Percentiles rank a stretch among this genome's conserved stretches.
Conservation (phyloP, 2,329 filamentous ascomycete genomes). For the Epicoccum nigrum region DNA sequence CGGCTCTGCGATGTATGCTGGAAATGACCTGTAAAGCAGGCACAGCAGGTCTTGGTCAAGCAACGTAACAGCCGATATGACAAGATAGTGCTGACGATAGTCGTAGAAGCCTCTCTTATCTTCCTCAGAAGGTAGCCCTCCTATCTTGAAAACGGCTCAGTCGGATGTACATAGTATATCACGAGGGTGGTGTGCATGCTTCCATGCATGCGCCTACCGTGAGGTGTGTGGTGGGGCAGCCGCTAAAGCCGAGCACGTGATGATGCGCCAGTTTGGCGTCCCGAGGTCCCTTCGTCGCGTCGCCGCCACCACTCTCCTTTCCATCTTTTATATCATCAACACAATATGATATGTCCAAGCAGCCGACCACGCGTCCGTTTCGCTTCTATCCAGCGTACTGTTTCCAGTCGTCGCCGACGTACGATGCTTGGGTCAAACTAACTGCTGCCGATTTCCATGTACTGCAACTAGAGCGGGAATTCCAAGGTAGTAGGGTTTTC, state of each 20-base stretch:
- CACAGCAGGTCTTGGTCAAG: neutral
- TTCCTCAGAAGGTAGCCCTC: constrained; percentile 21
- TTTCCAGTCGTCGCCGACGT: constrained; percentile 66
- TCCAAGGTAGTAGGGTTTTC: constrained; percentile 53
- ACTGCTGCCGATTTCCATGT: constrained; percentile 61
- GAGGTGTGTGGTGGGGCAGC: constrained; percentile 10
- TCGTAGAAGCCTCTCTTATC: constrained; percentile 34
- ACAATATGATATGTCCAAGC: constrained; percentile 42
- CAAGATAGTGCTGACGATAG: neutral
- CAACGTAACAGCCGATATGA: neutral
- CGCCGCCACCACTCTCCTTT: neutral
- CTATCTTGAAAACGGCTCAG: constrained; percentile 34
- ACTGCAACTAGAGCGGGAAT: constrained; percentile 55
- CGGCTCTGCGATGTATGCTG: constrained; percentile 4
- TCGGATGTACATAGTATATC: constrained; percentile 27
- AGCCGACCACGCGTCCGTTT: constrained; percentile 30
- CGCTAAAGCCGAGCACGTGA: constrained; percentile 3
- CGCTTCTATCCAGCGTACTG: constrained; percentile 64
- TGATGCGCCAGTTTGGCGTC: constrained; percentile 12
- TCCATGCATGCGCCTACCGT: constrained; percentile 4
- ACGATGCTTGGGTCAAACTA: constrained; percentile 68
- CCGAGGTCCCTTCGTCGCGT: constrained; percentile 27
- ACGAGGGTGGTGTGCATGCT: constrained; percentile 11
- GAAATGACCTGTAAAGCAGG: constrained; percentile 17
- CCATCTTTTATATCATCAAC: constrained; percentile 22